Evolutionary conservation across 1,139 yeast genomes (phyloP), one percentile per base, ranked within the genome.

Genomic region (Groenewaldozyma sp.): DNA sequence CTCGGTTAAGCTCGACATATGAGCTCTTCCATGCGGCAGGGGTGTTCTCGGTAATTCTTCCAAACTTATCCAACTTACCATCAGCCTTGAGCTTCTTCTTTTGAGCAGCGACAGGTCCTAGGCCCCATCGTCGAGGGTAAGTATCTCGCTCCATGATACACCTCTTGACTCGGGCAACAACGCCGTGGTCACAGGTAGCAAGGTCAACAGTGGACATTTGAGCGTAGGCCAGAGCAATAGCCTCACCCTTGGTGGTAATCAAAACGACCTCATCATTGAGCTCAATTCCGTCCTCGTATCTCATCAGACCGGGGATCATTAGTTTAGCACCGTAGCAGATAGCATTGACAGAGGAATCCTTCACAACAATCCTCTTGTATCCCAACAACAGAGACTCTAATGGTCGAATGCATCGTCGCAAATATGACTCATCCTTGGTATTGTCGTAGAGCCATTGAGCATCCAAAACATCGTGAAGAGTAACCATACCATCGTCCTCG

Each of bases 111-210:
- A 88, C 86, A 57, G 98, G 98, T 55, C 98, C 98, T 57, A 91
- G 71, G 49, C 98, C 98, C 98, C 98, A 91, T 76, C 97, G 82
- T 76, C 98, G 83, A 68, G 98, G 98, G 67, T 91, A 91, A 42
- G 94, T 78, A 65, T 91, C 98, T 71, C 98, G 82, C 71, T 91
- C 98, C 98, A 91, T 91, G 56, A 91, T 91, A 72, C 97, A 88
- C 72, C 98, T 84, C 76, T 91, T 91, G 60, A 91, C 94, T 71
- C 86, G 87, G 52, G 98, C 96, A 58, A 91, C 98, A 50, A 88
- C 88, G 56, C 98, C 98, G 64, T 91, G 98, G 65, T 91, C 98
- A 68, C 97, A 88, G 31, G 94, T 71, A 49, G 95, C 91, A 56
- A 91, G 74, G 63, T 91, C 98, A 47, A 87, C 97, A 45, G 97